Percentiles rank a stretch among this genome's conserved stretches.
These are phyloP conservation scores for Cutaneotrichosporon mucoides DNA, from an alignment of 1,284 basidiomycete genomes.

Conservation along the genomic window DNA sequence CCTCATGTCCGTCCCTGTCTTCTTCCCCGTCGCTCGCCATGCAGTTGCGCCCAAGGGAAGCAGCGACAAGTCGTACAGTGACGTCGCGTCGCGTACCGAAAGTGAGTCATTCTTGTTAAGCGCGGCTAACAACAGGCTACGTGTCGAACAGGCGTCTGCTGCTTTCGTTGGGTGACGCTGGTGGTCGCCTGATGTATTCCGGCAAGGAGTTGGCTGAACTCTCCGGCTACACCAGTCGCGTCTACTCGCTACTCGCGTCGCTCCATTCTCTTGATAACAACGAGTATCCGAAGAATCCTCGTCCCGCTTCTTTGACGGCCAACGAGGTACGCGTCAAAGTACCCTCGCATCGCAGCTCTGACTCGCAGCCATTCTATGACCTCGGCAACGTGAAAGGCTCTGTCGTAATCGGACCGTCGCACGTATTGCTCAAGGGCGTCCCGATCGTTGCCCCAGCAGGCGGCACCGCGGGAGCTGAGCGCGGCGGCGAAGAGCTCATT, in stretches of 20 bases:
- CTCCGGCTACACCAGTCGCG: constrained; percentile 82
- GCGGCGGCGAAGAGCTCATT: constrained; percentile 63
- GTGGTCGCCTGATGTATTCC: constrained; percentile 66
- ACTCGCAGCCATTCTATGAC: constrained; percentile 49
- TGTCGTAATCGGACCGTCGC: constrained; percentile 44
- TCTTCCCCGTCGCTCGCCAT: constrained; percentile 52
- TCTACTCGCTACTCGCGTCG: constrained; percentile 82
- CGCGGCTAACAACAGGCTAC: constrained; percentile 61
- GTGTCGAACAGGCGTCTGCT: constrained; percentile 91
- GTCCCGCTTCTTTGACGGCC: constrained; percentile 26
- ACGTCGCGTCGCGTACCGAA: constrained; percentile 60
- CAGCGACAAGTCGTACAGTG: constrained; percentile 13
- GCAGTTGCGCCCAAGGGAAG: not conserved
- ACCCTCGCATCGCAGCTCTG: constrained; percentile 24
- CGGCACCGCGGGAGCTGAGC: constrained; percentile 52
- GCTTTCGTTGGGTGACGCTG: constrained; percentile 89
- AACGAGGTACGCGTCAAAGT: constrained; percentile 26
- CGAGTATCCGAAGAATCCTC: constrained; percentile 38
- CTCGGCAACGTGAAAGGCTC: constrained; percentile 51
- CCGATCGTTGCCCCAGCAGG: constrained; percentile 68
- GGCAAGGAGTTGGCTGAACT: constrained; percentile 79
- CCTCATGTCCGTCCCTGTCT: constrained; percentile 80
- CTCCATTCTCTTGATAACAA: constrained; percentile 64
- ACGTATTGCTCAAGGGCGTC: constrained; percentile 63
- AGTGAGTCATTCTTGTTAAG: constrained; percentile 50